Conservation (phyloP, 2,329 filamentous ascomycete genomes). For the Thyridium curvatum region DNA sequence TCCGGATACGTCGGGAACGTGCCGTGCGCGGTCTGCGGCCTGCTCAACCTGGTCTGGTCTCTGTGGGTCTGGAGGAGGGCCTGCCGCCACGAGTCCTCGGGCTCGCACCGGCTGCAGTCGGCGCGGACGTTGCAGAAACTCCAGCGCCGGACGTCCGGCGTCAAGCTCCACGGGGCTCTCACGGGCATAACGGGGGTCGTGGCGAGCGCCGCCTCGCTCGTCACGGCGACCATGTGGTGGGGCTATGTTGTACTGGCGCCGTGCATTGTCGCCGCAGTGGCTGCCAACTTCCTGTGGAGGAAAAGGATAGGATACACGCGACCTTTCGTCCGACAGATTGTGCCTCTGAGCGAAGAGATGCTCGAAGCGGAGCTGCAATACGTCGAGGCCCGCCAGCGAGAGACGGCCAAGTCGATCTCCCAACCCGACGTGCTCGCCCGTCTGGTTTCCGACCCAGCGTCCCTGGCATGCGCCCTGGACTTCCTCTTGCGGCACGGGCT, state of each 20-base stretch:
- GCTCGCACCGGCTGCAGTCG: constrained; percentile 14
- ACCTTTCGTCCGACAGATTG: constrained; percentile 14
- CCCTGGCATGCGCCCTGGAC: constrained; percentile 11
- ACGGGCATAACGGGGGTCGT: constrained; percentile 39
- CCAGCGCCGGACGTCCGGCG: constrained; percentile 25
- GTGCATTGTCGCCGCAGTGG: too few relatives aligned
- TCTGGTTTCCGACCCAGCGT: constrained; percentile 9
- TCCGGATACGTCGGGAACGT: constrained; percentile 51
- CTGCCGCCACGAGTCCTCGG: constrained; percentile 25
- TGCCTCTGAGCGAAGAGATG: constrained; percentile 9
- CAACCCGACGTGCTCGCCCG: constrained; percentile 5
- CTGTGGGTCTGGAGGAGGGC: constrained; percentile 33
- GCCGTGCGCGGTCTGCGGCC: constrained; percentile 38
- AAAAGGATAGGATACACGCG: constrained; percentile 38
- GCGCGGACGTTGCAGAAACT: constrained; percentile 21
- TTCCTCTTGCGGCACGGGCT: constrained; percentile 14
- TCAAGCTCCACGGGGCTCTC: too few relatives aligned
- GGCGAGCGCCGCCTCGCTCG: constrained; percentile 40
- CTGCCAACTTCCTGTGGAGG: constrained; percentile 44
- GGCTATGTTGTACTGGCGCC: constrained; percentile 43
- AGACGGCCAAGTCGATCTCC: neutral
- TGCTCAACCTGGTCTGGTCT: constrained; percentile 43
- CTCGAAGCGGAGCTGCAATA: constrained; percentile 19
- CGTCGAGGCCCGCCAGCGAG: constrained; percentile 10
- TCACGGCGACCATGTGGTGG: constrained; percentile 45